Conservation (phyloP, 2,329 filamentous ascomycete species). For the Xylariomycetidae sp. region DNA sequence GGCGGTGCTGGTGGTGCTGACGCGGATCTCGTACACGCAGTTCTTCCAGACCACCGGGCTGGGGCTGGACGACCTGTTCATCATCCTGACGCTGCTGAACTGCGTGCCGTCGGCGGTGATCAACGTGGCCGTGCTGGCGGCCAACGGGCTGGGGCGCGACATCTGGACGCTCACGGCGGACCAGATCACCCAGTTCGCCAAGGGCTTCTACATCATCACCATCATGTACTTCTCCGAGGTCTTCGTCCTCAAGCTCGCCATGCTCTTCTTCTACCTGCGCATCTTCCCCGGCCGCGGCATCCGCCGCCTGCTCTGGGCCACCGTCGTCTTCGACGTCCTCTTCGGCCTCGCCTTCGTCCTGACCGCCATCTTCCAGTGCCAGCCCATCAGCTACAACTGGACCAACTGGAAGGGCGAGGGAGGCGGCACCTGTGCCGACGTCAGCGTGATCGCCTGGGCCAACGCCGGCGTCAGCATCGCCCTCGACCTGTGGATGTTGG, state of each 20-base stretch:
- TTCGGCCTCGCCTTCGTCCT: slow-evolving; percentile 19
- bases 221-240: slow-evolving; percentile 17
- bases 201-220: slow-evolving; percentile 19
- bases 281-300: slow-evolving; percentile 25
- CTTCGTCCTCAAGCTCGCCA: slow-evolving; percentile 29
- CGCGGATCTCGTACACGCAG: slow-evolving; percentile 9
- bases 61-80: slow-evolving; percentile 12
- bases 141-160: slow-evolving; percentile 20
- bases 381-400: slow-evolving; percentile 32
- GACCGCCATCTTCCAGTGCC: slow-evolving; percentile 26
- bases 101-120: slow-evolving; percentile 11
- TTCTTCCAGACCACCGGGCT: slow-evolving; percentile 10
- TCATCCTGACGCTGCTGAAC: slow-evolving; percentile 9
- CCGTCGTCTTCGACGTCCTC: slow-evolving; percentile 17
- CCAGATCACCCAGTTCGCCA: slow-evolving; percentile 19
- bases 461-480: slow-evolving; percentile 34
- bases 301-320: slow-evolving; percentile 10
- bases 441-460: slow-evolving; percentile 29
- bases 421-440: slow-evolving; percentile 23
- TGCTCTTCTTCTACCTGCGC: slow-evolving; percentile 32
- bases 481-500: slow-evolving; percentile 36
- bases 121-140: slow-evolving; percentile 10
- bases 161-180: slow-evolving; percentile 22
- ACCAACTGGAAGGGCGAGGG: slow-evolving; percentile 29
- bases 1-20: slow-evolving; percentile 7